Evolutionary conservation across 306 rosid species (phyloP), one percentile per base, ranked within the genome.

Genomic region (Bauhinia variegata): DNA sequence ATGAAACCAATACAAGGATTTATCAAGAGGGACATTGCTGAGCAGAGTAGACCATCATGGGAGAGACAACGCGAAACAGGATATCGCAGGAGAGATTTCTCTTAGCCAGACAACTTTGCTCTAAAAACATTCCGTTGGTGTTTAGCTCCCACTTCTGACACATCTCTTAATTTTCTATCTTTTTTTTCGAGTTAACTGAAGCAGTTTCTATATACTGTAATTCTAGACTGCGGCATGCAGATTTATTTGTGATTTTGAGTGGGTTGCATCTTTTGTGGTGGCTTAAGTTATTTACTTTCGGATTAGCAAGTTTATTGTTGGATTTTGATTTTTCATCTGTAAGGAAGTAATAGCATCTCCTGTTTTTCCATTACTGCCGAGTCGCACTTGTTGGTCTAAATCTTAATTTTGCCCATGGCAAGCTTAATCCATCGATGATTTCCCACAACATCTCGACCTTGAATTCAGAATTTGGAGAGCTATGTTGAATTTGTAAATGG

Each of bases 21-120:
- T 63, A 93, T 93, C 79, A 68, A 60, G 75, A 55, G 43, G 0
- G 99, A 93, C 66, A 77, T 88, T 68, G 82, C 77, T 17, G 80
- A 39, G 23, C 92, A 88, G 84, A 82, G 65, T 53, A 90, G 76
- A 73, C 87, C 87, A 5, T 60, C 95, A 16, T 93, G 99, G 99
- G 97, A 93, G 82, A 65, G 2, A 23, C 28, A 14, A 55, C 82
- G 85, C 4, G 95, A 86, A 52, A 60, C 67, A 9, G 73, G 54
- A 31, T 17, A 12, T 33, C 53, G 74, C 60, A 65, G 39, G 38
- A 73, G 67, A 56, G 68, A 63, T 70, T 38, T 47, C 34, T 60
- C 37, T 54, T 65, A 39, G 68, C 52, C 6, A 8, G 2, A 51
- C 37, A 57, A 17, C 14, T 46, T 23, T 50, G 51, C 33, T 6